Percentiles rank a stretch among this genome's conserved stretches.
phyloP scores from a whole-genome alignment of 179 eudicot genomes.

The Carnegiea gigantea region DNA sequence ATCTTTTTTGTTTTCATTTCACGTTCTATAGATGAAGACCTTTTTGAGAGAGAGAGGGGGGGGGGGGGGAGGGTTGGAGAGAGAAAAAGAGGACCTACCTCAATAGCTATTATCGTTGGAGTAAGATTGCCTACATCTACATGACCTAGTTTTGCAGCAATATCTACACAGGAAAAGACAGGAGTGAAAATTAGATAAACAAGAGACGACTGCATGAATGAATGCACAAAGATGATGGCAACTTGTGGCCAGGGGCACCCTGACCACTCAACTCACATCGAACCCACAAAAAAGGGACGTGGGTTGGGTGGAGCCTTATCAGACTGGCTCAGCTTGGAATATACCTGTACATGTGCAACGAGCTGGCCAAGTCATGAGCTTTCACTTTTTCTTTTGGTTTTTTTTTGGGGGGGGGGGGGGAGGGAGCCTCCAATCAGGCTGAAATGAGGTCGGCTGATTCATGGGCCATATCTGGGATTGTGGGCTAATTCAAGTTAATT shows the following conservation, averaged over 20 bases:
- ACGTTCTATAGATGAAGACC: not conserved
- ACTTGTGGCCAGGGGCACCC: not conserved
- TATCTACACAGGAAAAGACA: slow-evolving; percentile 38
- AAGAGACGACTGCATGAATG: not conserved
- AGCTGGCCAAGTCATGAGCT: too few species aligned
- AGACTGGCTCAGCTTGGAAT: too few species aligned
- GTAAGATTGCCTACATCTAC: slow-evolving; percentile 59
- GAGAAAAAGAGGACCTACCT: slow-evolving; percentile 40
- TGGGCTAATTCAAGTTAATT: not conserved
- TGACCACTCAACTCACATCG: too few species aligned
- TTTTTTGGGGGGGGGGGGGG: too few species aligned
- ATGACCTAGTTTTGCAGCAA: slow-evolving; percentile 66
- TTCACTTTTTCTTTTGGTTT: too few species aligned
- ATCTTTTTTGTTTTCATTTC: not conserved
- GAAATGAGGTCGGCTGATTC: too few species aligned
- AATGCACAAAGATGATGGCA: not conserved
- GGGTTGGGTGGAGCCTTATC: too few species aligned
- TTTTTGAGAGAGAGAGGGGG: not conserved
- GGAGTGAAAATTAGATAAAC: not conserved
- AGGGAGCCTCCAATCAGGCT: too few species aligned
- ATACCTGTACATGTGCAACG: too few species aligned
- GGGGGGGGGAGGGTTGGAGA: not conserved
- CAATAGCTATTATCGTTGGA: slow-evolving; percentile 63
- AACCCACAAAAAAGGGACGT: not conserved
- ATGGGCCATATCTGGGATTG: not conserved